Base-by-base conservation (phyloP, 202 grass and related monocot species). In the Cymbopogon flexuosus region DNA sequence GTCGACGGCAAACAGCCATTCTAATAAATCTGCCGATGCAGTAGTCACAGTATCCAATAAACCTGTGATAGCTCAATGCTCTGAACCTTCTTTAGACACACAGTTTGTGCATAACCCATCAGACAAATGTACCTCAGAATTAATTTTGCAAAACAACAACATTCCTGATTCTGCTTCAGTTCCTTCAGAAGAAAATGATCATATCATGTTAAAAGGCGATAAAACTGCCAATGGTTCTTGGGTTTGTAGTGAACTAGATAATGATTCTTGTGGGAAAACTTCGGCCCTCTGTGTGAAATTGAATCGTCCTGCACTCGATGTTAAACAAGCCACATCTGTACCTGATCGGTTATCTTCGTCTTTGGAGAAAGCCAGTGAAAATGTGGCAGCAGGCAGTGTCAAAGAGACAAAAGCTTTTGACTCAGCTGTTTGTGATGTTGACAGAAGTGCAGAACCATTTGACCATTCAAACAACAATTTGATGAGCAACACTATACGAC, bases 351-450 rank as follows among this genome's bases (percentile, higher is more conserved):
- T 89, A 85, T 90, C 79, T 80, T 79, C 69, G 23, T 82, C 76
- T 85, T 79, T 88, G 24, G 76, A 88, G 49, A 90, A 88, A 88
- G 31, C 29, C 84, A 89, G 74, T 34, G 81, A 62, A 74, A 81
- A 77, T 78, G 73, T 75, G 14, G 54, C 73, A 30, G 64, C 56
- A 86, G 9, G 41, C 0, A 7, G 23, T 57, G 9, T 8, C 5
- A 59, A 59, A 64, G 78, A 66, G 45, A 62, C 47, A 59, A 68
- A 64, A 81, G 64, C 76, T 78, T 41, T 80, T 35, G 35, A 16
- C 76, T 65, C 49, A 16, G 67, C 68, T 68, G 52, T 74, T 78
- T 73, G 37, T 74, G 37, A 54, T 75, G 39, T 84, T 58, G 79
- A 81, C 34, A 76, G 52, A 80, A 87, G 40, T 80, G 22, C 18